phyloP scores from a whole-genome alignment of 768 basidiomycete species.

The Neoboletus brunneissimus region DNA sequence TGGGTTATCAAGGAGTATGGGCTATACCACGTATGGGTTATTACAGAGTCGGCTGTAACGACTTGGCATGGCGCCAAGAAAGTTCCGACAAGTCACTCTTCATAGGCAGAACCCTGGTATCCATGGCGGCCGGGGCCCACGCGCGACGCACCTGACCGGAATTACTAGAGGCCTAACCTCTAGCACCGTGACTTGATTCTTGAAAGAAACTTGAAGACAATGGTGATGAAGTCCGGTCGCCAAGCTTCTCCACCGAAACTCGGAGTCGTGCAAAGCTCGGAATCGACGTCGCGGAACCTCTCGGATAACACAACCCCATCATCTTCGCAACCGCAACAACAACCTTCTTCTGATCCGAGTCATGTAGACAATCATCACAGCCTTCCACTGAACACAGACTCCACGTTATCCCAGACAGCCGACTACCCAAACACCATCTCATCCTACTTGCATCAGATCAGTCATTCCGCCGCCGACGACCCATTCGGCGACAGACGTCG shows the following conservation, averaged over 20 bases:
- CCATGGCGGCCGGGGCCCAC: too few relatives aligned
- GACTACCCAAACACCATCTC: neutral
- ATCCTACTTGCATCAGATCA: slow-evolving; percentile 12
- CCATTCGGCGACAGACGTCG: slow-evolving; percentile 5
- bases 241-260: neutral
- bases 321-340: neutral
- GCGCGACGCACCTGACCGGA: too few relatives aligned
- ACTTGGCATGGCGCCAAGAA: too few relatives aligned
- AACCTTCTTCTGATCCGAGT: neutral
- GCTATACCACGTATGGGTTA: too few relatives aligned
- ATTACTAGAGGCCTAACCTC: too few relatives aligned
- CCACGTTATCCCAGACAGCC: neutral
- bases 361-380: neutral
- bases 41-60: too few relatives aligned
- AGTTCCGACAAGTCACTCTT: too few relatives aligned
- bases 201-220: neutral
- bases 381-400: neutral
- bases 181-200: too few relatives aligned
- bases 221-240: neutral
- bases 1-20: too few relatives aligned
- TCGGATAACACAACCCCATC: neutral
- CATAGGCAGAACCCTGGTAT: too few relatives aligned
- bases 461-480: slow-evolving; percentile 7
- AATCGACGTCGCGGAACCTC: neutral
- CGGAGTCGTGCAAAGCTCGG: too few relatives aligned